Conservation (phyloP, 1,284 basidiomycete species). For the Ustilago curta region DNA sequence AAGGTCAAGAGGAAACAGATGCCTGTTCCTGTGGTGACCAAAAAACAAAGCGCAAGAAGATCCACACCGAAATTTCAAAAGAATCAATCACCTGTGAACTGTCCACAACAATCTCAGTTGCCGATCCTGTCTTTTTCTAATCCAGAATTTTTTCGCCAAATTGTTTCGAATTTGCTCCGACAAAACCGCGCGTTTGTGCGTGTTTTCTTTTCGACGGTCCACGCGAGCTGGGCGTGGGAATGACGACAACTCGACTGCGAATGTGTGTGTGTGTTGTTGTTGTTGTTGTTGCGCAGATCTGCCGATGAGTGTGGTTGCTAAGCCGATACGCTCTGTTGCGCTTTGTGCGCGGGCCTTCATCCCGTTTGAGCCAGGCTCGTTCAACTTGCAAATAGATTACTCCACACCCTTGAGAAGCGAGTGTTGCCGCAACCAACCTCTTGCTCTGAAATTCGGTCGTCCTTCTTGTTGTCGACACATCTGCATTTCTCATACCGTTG, state of each 20-base stretch:
- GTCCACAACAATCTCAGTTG: background rate
- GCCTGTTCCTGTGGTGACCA: background rate
- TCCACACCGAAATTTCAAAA: background rate
- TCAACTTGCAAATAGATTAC: too few species aligned
- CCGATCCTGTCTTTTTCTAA: constrained; percentile 6
- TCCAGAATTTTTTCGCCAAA: background rate
- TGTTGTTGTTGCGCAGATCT: too few species aligned
- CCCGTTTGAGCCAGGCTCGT: too few species aligned
- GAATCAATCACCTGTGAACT: background rate
- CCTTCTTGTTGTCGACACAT: background rate
- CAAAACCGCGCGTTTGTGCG: background rate
- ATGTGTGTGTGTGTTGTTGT: too few species aligned
- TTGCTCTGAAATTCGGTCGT: background rate
- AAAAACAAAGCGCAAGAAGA: constrained; percentile 1
- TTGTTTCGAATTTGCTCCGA: background rate
- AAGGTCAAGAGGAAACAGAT: background rate
- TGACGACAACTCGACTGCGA: background rate
- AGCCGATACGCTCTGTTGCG: too few species aligned
- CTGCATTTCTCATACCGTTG: background rate
- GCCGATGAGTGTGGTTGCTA: too few species aligned
- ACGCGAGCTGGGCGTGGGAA: background rate
- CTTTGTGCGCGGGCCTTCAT: too few species aligned
- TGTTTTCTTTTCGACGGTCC: background rate
- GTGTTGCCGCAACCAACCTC: too few species aligned
- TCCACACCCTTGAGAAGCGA: background rate